Conservation (phyloP, 1,284 basidiomycete genomes). For the Athelia sp. region DNA sequence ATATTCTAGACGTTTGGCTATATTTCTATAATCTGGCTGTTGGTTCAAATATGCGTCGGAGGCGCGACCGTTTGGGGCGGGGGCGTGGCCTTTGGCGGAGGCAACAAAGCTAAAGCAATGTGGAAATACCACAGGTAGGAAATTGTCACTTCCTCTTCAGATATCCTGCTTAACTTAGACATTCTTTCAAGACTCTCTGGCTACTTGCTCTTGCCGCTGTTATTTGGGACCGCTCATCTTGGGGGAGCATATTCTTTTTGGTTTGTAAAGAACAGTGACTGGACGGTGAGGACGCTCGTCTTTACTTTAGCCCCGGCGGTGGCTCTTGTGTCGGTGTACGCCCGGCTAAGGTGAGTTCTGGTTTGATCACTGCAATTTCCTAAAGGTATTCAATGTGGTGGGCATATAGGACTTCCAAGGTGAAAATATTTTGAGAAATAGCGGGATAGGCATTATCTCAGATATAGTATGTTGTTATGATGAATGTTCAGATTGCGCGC, state of each 20-base stretch:
- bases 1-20: slow-evolving; percentile 48
- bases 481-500: too few relatives aligned
- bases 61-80: slow-evolving; percentile 61
- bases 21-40: slow-evolving; percentile 46
- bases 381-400: background rate
- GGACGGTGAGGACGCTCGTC: slow-evolving; percentile 39
- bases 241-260: slow-evolving; percentile 64
- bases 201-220: slow-evolving; percentile 51
- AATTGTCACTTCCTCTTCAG: background rate
- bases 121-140: slow-evolving; percentile 74
- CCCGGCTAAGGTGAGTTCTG: slow-evolving; percentile 39
- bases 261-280: slow-evolving; percentile 34
- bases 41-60: slow-evolving; percentile 51
- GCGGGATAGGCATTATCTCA: too few relatives aligned
- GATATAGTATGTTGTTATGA: too few relatives aligned
- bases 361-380: background rate
- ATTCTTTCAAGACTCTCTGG: slow-evolving; percentile 46
- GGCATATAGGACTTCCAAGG: background rate
- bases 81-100: slow-evolving; percentile 31
- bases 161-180: background rate
- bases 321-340: slow-evolving; percentile 32
- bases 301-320: slow-evolving; percentile 50
- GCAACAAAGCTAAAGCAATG: slow-evolving; percentile 56
- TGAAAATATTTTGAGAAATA: background rate
- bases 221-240: slow-evolving; percentile 53